Percentiles rank a stretch among this genome's conserved stretches.
These are phyloP conservation scores for Cornus kousa DNA, from an alignment of 148 eudicot genomes.

Conservation along the genomic window DNA sequence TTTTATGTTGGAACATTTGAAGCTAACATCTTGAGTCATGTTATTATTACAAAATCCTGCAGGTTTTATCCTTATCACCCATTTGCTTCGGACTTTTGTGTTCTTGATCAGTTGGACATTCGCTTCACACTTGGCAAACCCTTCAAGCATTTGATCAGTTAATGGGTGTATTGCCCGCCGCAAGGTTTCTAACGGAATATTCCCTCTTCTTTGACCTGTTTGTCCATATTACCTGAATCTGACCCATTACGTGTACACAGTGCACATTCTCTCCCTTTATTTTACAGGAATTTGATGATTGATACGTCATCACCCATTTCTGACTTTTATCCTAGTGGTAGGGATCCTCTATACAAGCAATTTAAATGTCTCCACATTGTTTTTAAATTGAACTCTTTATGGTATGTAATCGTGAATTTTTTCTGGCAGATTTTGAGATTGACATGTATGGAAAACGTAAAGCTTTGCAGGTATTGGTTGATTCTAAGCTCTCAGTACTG, in stretches of 20 bases:
- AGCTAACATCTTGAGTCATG: background rate
- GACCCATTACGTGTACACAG: slow-evolving; percentile 18
- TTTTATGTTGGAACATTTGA: too few relatives aligned
- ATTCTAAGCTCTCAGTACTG: background rate
- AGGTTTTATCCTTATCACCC: slow-evolving; percentile 45
- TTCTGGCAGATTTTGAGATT: slow-evolving; percentile 32
- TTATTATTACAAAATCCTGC: background rate
- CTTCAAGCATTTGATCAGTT: slow-evolving; percentile 41
- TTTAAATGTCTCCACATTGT: background rate
- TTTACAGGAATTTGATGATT: slow-evolving; percentile 35
- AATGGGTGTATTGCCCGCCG: slow-evolving; percentile 45
- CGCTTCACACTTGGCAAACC: slow-evolving; percentile 30
- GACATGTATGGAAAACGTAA: slow-evolving; percentile 33
- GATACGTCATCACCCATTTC: slow-evolving; percentile 33
- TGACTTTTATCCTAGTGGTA: slow-evolving; percentile 42
- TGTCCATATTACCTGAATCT: background rate
- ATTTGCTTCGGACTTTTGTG: slow-evolving; percentile 35
- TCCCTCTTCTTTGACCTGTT: background rate
- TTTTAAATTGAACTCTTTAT: background rate
- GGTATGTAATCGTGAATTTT: slow-evolving; percentile 1
- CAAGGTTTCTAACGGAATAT: slow-evolving; percentile 24
- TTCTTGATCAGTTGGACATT: slow-evolving; percentile 21
- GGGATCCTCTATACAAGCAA: background rate
- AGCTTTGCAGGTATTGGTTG: slow-evolving; percentile 29
- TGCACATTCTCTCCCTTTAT: slow-evolving; percentile 39